phyloP scores from a whole-genome alignment of 345 rosid species.

The Lepidium didymum region DNA sequence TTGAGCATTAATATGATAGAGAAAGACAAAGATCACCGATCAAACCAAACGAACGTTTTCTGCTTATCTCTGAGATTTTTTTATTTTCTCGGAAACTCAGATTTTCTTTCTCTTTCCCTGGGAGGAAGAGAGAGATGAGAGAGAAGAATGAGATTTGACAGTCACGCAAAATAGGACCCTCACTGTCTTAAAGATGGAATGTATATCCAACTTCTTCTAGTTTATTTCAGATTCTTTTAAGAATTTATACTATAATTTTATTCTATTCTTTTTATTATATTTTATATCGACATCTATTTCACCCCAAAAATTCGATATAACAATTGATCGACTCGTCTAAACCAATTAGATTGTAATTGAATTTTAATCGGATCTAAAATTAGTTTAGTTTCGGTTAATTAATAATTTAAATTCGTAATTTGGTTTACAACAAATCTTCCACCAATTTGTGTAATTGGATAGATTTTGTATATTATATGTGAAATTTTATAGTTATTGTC shows the following conservation, averaged over 20 bases:
- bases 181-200: constrained; percentile 28
- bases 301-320: no score
- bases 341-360: no score
- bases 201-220: constrained; percentile 12
- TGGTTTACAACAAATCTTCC: no score
- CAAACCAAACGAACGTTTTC: constrained; percentile 37
- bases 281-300: no score
- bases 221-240: constrained; percentile 1
- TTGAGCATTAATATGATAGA: constrained; percentile 7
- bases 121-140: constrained; percentile 7
- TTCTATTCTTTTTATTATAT: neutral
- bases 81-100: constrained; percentile 6
- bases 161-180: constrained; percentile 47
- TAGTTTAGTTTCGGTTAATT: no score
- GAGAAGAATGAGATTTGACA: constrained; percentile 64
- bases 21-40: constrained; percentile 23
- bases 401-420: no score
- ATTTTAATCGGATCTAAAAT: no score
- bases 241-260: neutral
- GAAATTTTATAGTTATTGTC: no score
- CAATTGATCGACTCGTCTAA: no score
- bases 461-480: no score
- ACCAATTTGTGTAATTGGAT: no score
- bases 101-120: constrained; percentile 12
- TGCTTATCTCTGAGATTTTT: neutral